phyloP scores from a whole-genome alignment of 129 eudicot genomes.

The Tagetes patula region DNA sequence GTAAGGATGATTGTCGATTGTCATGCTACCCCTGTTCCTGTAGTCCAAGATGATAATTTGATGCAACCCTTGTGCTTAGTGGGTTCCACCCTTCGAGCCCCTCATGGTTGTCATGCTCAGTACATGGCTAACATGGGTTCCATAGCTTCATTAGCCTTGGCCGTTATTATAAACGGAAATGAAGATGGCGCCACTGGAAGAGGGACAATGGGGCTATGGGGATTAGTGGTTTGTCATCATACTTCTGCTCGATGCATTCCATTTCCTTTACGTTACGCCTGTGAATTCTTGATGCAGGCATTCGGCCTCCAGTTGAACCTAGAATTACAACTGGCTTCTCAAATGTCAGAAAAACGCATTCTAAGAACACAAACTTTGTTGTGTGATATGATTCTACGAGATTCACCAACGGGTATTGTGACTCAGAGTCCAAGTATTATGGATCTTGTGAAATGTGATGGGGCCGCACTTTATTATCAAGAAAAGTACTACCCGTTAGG shows the following conservation, averaged over 20 bases:
- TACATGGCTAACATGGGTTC: constrained; percentile 99
- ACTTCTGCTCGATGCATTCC: constrained; percentile 76
- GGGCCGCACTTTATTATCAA: constrained; percentile 78
- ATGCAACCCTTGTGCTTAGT: constrained; percentile 83
- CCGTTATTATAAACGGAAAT: constrained; percentile 76
- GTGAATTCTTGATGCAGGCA: constrained; percentile 96
- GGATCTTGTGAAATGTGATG: constrained; percentile 95
- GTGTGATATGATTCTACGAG: constrained; percentile 91
- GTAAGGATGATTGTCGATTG: constrained; percentile 94
- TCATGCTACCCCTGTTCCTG: constrained; percentile 55
- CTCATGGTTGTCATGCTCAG: constrained; percentile 97
- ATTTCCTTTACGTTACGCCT: constrained; percentile 88
- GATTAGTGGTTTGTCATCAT: constrained; percentile 96
- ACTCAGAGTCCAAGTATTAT: constrained; percentile 90
- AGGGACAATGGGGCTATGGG: constrained; percentile 80
- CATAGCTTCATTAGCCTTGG: constrained; percentile 84
- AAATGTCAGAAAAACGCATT: constrained; percentile 68
- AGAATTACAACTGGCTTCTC: constrained; percentile 81
- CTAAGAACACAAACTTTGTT: constrained; percentile 83
- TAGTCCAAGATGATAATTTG: constrained; percentile 71
- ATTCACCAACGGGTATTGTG: constrained; percentile 81
- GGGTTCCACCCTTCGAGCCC: constrained; percentile 92
- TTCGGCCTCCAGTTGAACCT: constrained; percentile 88
- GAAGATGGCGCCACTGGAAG: constrained; percentile 63
- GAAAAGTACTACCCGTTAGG: constrained; percentile 80